Conservation (phyloP, 2,329 filamentous ascomycete species). For the Phymatotrichopsis omnivora region DNA sequence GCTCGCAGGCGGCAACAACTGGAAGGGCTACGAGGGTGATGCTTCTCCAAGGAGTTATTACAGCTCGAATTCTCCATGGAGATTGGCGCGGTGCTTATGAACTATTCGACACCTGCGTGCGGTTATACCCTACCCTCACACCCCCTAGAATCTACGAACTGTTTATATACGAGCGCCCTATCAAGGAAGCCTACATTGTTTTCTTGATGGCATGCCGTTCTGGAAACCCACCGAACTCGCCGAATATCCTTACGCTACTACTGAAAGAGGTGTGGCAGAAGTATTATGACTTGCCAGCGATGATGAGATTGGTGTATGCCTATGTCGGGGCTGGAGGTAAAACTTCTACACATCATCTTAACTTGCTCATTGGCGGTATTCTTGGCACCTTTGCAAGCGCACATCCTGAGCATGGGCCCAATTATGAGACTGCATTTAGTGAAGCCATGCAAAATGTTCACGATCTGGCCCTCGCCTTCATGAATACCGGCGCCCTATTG, state of each 20-base stretch:
- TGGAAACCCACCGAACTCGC: slow-evolving; percentile 34
- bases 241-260: slow-evolving; percentile 31
- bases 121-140: slow-evolving; percentile 39
- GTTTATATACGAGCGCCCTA: slow-evolving; percentile 40
- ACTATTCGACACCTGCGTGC: slow-evolving; percentile 41
- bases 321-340: slow-evolving; percentile 37
- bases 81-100: slow-evolving; percentile 43
- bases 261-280: slow-evolving; percentile 25
- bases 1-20: slow-evolving; percentile 39
- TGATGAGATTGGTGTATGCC: slow-evolving; percentile 38
- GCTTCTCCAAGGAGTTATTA: slow-evolving; percentile 42
- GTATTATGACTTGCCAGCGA: slow-evolving; percentile 31
- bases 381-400: slow-evolving; percentile 25
- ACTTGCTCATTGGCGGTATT: slow-evolving; percentile 34
- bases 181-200: slow-evolving; percentile 40
- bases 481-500: slow-evolving; percentile 30
- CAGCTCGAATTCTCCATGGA: slow-evolving; percentile 39
- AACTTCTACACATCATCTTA: slow-evolving; percentile 35
- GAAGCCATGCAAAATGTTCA: slow-evolving; percentile 30
- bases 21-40: slow-evolving; percentile 39
- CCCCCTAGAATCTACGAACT: slow-evolving; percentile 39
- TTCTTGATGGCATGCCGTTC: slow-evolving; percentile 42
- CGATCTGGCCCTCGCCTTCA: slow-evolving; percentile 32
- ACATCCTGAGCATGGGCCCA: slow-evolving; percentile 22
- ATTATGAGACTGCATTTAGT: slow-evolving; percentile 17